Evolutionary conservation across 2,329 filamentous ascomycete species (phyloP).

Genomic region (Drechslerella stenobrocha): DNA sequence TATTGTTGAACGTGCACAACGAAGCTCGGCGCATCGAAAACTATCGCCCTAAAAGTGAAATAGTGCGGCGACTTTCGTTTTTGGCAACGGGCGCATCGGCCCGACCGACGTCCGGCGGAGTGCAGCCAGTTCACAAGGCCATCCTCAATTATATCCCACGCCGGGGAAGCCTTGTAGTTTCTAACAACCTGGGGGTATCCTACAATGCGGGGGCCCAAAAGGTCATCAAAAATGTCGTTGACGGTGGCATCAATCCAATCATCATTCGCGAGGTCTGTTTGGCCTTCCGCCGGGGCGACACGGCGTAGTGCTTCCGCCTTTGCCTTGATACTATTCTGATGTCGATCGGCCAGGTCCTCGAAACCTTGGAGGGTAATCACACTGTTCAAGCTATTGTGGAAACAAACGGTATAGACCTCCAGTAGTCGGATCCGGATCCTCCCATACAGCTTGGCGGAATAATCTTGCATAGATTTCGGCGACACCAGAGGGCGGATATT

Average conservation of each 20-base stretch:
- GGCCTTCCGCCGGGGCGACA: constrained; percentile 5
- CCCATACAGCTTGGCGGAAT: neutral
- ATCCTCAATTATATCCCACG: no score
- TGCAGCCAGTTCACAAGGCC: no score
- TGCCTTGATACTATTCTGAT: neutral
- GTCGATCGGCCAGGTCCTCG: neutral
- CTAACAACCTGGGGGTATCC: neutral
- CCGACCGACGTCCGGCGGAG: no score
- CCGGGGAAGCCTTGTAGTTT: neutral
- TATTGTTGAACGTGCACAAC: no score
- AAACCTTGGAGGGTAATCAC: neutral
- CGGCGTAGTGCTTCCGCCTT: neutral
- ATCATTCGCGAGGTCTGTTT: constrained; percentile 6
- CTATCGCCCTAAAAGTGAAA: no score
- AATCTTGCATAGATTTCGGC: constrained; percentile 5
- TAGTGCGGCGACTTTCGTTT: no score
- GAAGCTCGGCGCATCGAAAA: no score
- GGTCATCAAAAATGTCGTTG: neutral
- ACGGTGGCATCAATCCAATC: neutral
- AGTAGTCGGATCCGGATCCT: neutral
- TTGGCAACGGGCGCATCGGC: no score
- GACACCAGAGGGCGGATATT: constrained; percentile 10
- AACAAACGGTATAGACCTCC: neutral
- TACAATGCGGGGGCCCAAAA: neutral
- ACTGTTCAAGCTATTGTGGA: neutral